Evolutionary conservation across 192 early-diverging fungal genomes (phyloP).

Genomic region (Neocallimastix lanati): DNA sequence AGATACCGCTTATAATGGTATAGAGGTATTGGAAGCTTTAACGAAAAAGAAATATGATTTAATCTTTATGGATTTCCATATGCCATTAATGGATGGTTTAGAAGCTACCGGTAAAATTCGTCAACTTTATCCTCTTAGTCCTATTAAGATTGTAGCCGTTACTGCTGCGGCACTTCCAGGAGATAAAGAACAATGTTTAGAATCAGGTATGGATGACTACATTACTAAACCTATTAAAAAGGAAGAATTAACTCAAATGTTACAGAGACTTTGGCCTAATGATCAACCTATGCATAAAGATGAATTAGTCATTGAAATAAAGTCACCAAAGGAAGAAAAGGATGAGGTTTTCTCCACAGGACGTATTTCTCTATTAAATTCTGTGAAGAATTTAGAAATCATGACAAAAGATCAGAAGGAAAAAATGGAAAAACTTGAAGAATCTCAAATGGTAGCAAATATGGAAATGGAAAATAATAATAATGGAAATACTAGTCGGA

Average conservation of each 20-base stretch:
- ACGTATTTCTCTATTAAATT: neutral
- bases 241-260: slow-evolving; percentile 8
- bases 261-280: neutral
- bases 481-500: too few relatives aligned
- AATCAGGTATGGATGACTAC: slow-evolving; percentile 67
- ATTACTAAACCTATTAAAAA: slow-evolving; percentile 42
- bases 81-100: slow-evolving; percentile 16
- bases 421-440: neutral
- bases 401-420: neutral
- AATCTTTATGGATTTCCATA: slow-evolving; percentile 8
- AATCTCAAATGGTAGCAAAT: too few relatives aligned
- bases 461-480: too few relatives aligned
- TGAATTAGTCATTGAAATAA: neutral
- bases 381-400: neutral
- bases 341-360: neutral
- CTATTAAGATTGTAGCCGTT: slow-evolving; percentile 63
- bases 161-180: slow-evolving; percentile 84
- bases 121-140: slow-evolving; percentile 24
- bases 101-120: slow-evolving; percentile 11
- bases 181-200: slow-evolving; percentile 69
- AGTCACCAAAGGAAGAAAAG: neutral
- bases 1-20: slow-evolving; percentile 9
- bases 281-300: neutral
- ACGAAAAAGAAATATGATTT: neutral
- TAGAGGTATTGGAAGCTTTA: slow-evolving; percentile 3